A percentile compares a stretch with the other conserved stretches of the same genome.
Conservation (phyloP, 805 yeast genomes). For the Blastobotrys attinorum region DNA sequence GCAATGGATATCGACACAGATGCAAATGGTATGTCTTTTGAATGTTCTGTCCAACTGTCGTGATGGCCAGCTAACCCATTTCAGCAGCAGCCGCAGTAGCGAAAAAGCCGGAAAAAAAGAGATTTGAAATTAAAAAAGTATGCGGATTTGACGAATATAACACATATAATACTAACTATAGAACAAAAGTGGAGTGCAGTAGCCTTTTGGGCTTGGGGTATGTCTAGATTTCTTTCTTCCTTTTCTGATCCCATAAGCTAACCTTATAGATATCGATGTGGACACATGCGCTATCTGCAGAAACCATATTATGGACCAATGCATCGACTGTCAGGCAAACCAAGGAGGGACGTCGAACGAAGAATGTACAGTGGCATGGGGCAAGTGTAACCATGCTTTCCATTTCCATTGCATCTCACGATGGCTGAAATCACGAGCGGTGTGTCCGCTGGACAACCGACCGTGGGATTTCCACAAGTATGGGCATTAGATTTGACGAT, state of each 20-base stretch:
- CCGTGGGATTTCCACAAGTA: constrained; percentile 78
- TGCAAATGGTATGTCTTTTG: background rate
- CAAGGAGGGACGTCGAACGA: constrained; percentile 52
- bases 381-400: constrained; percentile 95
- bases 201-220: constrained; percentile 99
- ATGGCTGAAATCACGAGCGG: constrained; percentile 92
- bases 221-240: constrained; percentile 19
- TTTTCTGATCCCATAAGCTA: constrained; percentile 3
- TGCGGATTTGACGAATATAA: background rate
- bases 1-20: constrained; percentile 16
- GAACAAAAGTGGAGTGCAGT: constrained; percentile 83
- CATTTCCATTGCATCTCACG: constrained; percentile 94
- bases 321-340: constrained; percentile 90
- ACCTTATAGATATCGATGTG: constrained; percentile 56
- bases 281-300: constrained; percentile 98
- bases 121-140: constrained; percentile 80
- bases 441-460: constrained; percentile 91
- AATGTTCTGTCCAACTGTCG: background rate
- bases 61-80: background rate
- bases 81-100: too few relatives aligned
- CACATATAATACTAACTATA: background rate
- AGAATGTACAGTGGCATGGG: constrained; percentile 95
- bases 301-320: constrained; percentile 96
- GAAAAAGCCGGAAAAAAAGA: constrained; percentile 40
- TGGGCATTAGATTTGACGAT: constrained; percentile 46